Evolutionary conservation across 768 basidiomycete species (phyloP).

Genomic region (Cantharellus cinnabarinus): DNA sequence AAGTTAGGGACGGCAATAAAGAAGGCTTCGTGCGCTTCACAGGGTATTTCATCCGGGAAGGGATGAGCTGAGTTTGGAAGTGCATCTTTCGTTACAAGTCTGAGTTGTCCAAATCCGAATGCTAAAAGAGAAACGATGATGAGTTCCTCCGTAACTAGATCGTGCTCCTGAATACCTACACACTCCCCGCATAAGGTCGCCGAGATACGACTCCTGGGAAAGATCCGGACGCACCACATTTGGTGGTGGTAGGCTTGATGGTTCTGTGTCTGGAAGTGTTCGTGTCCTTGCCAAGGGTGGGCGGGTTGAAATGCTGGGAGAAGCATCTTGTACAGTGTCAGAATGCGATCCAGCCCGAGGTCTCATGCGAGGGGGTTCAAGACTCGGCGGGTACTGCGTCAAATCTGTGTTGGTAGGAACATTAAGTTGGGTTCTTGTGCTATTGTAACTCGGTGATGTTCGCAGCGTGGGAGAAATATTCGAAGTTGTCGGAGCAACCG

Average conservation of each 20-base stretch:
- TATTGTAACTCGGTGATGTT: no score
- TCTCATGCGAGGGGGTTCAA: background rate
- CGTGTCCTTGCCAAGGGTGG: background rate
- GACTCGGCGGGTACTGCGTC: no score
- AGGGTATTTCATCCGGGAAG: background rate
- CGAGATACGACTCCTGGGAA: background rate
- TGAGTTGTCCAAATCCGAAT: background rate
- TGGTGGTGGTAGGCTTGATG: background rate
- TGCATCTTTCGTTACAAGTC: background rate
- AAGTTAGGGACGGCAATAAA: background rate
- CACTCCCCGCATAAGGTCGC: background rate
- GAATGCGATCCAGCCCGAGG: background rate
- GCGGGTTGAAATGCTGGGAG: background rate
- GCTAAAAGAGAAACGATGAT: background rate
- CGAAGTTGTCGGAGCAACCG: no score
- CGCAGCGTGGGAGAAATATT: no score
- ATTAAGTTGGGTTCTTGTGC: no score
- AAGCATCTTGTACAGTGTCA: background rate
- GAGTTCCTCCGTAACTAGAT: no score
- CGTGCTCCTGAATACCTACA: background rate
- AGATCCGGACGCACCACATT: background rate
- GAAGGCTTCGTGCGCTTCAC: background rate
- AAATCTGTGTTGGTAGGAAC: no score
- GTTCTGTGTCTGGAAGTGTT: background rate
- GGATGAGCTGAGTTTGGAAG: background rate